Evolutionary conservation across 176 grass and related monocot genomes (phyloP), one percentile per base, ranked within the genome.

Genomic region (Oryza officinalis): DNA sequence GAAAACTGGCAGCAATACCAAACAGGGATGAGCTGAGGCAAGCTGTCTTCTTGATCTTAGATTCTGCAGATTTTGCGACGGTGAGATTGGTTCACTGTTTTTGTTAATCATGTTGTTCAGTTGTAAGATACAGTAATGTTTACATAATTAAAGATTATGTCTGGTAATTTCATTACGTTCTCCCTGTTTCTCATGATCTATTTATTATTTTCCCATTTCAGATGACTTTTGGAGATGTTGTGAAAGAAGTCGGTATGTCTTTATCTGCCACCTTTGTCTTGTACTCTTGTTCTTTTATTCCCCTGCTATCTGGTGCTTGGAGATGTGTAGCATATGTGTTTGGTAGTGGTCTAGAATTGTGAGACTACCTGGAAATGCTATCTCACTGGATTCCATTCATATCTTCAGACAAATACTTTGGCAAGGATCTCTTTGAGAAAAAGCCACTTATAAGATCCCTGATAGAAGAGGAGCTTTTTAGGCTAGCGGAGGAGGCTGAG

Each of bases 201-300:
- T 90, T 59, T 35, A 6, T 46, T 67, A 78, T 79, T 4, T 43
- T 80, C 40, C 49, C 41, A 52, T 87, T 90, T 80, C 80, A 90
- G 89, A 80, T 90, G 89, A 90, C 89, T 31, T 87, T 90, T 84
- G 89, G 89, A 69, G 89, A 90, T 37, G 80, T 90, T 64, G 84
- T 90, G 69, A 90, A 90, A 74, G 31, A 83, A 87, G 89, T 90
- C 5, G 89, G 84, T 87, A 84, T 70, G 84, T 79, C 69, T 80
- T 75, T 83, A n/a, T 23, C 79, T 41, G 3, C 37, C 74, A 40
- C 17, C 27, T 23, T 86, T 78, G 33, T 4, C 63, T 46, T 67
- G 49, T 41, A 20, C 59, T 81, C 50, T 32, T 40, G 10, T 81
- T 47, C 45, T 52, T 52, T 52, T 20, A 1, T 13, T 20, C 5